phyloP scores from a whole-genome alignment of 1,139 yeast genomes.

The Entelexis paramagnoliae region DNA sequence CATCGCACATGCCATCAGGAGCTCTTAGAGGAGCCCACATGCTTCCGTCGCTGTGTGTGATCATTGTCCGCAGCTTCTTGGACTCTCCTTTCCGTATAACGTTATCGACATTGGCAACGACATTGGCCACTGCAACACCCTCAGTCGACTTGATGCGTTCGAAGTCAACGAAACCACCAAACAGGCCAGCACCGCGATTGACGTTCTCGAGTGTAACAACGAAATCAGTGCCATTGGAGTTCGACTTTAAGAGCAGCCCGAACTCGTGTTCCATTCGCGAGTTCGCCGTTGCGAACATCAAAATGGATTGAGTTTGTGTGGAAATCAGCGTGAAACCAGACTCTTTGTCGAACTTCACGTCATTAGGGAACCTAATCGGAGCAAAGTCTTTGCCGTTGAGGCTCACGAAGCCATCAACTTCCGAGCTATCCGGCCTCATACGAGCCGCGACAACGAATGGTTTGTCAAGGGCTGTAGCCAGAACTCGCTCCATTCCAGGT shows the following conservation, averaged over 20 bases:
- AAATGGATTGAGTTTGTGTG: slow-evolving; percentile 61
- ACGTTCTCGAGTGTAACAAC: slow-evolving; percentile 63
- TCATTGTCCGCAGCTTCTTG: slow-evolving; percentile 57
- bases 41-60: slow-evolving; percentile 88
- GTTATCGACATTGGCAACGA: slow-evolving; percentile 46
- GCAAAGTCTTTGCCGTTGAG: slow-evolving; percentile 76
- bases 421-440: slow-evolving; percentile 32
- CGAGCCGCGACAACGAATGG: slow-evolving; percentile 62
- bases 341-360: slow-evolving; percentile 50
- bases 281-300: slow-evolving; percentile 71
- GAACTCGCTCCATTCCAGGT: slow-evolving; percentile 38
- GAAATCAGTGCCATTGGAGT: slow-evolving; percentile 91
- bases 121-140: slow-evolving; percentile 69
- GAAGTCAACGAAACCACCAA: slow-evolving; percentile 71
- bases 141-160: slow-evolving; percentile 81
- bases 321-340: slow-evolving; percentile 82
- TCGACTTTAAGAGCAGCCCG: slow-evolving; percentile 82
- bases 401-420: slow-evolving; percentile 42
- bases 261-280: slow-evolving; percentile 44
- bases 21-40: slow-evolving; percentile 67
- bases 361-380: slow-evolving; percentile 66
- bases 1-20: slow-evolving; percentile 53
- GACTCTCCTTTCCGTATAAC: slow-evolving; percentile 34
- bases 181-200: slow-evolving; percentile 45
- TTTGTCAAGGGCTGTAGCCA: slow-evolving; percentile 58